These are phyloP conservation scores for Paramecium tetraurelia DNA, from an alignment of 73 alveolate species.

Conservation along the genomic window DNA sequence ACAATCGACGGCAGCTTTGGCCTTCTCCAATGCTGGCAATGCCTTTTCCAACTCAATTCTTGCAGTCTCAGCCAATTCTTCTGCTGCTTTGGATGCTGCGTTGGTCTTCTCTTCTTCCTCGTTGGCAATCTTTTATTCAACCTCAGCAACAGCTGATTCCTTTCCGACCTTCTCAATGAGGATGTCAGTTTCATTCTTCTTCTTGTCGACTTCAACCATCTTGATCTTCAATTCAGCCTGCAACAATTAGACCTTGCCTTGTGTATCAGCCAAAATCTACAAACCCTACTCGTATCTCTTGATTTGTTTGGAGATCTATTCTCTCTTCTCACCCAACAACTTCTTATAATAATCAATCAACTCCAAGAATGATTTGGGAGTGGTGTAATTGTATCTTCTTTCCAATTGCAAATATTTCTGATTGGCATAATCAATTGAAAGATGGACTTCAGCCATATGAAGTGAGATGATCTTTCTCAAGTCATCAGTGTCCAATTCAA, in stretches of 20 bases:
- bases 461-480: slow-evolving; percentile 67
- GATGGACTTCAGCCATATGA: slow-evolving; percentile 95
- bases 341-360: slow-evolving; percentile 96
- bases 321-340: slow-evolving; percentile 94
- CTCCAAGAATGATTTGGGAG: slow-evolving; percentile 99
- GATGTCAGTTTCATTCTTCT: slow-evolving; percentile 92
- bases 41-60: slow-evolving; percentile 82
- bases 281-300: slow-evolving; percentile 97
- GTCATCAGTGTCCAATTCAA: slow-evolving; percentile 82
- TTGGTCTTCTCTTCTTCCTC: slow-evolving; percentile 96
- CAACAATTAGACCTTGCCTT: slow-evolving; percentile 95
- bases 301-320: slow-evolving; percentile 84
- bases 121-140: slow-evolving; percentile 91
- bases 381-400: slow-evolving; percentile 98
- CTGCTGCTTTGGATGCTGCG: slow-evolving; percentile 89
- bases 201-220: slow-evolving; percentile 98
- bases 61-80: slow-evolving; percentile 90
- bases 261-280: slow-evolving; percentile 89
- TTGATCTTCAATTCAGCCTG: slow-evolving; percentile 95
- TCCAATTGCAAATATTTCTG: slow-evolving; percentile 80
- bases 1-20: slow-evolving; percentile 95
- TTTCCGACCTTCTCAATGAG: slow-evolving; percentile 97
- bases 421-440: slow-evolving; percentile 96
- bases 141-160: slow-evolving; percentile 97
- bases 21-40: slow-evolving; percentile 94